Percentiles rank a stretch among this genome's conserved stretches.
Conservation (phyloP, 345 rosid species). For the Eucalyptus erythrocorys region DNA sequence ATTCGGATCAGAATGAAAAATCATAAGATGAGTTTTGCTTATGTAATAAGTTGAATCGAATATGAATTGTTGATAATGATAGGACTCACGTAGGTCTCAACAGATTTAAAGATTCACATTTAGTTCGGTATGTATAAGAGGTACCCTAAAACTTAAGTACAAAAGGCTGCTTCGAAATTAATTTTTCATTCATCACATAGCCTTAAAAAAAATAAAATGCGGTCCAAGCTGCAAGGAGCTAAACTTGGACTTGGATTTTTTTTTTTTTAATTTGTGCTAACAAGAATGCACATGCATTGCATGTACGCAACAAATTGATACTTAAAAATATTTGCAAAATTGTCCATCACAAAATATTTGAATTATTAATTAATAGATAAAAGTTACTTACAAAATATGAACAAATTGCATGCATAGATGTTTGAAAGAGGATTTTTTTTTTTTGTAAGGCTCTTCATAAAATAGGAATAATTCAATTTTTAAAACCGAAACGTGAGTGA, state of each 20-base stretch:
- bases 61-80: neutral
- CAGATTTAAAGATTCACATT: neutral
- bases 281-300: neutral
- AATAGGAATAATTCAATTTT: neutral
- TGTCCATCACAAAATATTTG: neutral
- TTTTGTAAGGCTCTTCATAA: neutral
- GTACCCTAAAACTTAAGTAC: neutral
- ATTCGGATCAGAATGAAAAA: neutral
- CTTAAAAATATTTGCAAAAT: neutral
- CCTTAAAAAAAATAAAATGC: neutral
- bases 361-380: neutral
- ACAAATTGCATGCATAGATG: neutral
- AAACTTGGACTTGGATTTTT: neutral
- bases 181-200: neutral
- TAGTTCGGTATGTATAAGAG: accelerated
- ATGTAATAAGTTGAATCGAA: neutral
- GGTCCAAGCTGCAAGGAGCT: neutral
- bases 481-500: neutral
- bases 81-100: neutral
- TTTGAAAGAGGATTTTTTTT: neutral
- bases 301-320: neutral
- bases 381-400: neutral
- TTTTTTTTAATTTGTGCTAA: accelerated
- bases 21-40: neutral
- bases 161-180: too few species aligned